Conservation (phyloP, 1,139 yeast species). For the Ogataea hybrid region DNA sequence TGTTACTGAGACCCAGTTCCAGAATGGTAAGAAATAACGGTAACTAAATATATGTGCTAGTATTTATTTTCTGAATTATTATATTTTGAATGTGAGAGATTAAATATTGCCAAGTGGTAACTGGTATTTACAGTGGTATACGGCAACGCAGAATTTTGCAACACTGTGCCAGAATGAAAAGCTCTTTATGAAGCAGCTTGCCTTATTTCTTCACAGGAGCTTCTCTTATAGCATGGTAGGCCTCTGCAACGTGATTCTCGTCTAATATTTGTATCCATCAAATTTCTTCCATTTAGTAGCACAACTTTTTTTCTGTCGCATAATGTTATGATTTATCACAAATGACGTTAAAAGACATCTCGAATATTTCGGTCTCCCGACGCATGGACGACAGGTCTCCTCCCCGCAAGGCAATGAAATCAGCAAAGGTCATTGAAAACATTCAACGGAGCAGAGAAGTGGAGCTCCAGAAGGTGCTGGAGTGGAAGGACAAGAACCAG, state of each 20-base stretch:
- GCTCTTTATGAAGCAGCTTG: too few species aligned
- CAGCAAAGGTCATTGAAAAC: slow-evolving; percentile 10
- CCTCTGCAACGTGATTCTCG: too few species aligned
- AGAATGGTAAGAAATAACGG: slow-evolving; percentile 11
- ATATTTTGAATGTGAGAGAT: background rate
- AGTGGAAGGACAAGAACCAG: slow-evolving; percentile 14
- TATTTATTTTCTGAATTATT: background rate
- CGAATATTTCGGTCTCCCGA: slow-evolving; percentile 5
- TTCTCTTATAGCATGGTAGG: too few species aligned
- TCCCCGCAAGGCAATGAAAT: slow-evolving; percentile 10
- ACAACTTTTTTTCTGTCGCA: slow-evolving; percentile 8
- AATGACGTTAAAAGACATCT: slow-evolving; percentile 7
- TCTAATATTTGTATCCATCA: background rate
- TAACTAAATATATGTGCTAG: background rate
- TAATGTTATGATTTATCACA: slow-evolving; percentile 11
- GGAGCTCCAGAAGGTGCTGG: slow-evolving; percentile 14
- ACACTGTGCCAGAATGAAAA: too few species aligned
- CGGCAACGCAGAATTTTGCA: too few species aligned
- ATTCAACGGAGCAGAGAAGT: slow-evolving; percentile 12
- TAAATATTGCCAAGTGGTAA: too few species aligned
- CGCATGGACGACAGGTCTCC: slow-evolving; percentile 1
- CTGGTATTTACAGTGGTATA: too few species aligned
- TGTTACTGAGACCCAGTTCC: slow-evolving; percentile 95
- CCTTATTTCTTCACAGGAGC: too few species aligned
- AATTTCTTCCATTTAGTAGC: background rate